These are phyloP conservation scores for Candida succiphila DNA, from an alignment of 805 yeast genomes.

Conservation along the genomic window DNA sequence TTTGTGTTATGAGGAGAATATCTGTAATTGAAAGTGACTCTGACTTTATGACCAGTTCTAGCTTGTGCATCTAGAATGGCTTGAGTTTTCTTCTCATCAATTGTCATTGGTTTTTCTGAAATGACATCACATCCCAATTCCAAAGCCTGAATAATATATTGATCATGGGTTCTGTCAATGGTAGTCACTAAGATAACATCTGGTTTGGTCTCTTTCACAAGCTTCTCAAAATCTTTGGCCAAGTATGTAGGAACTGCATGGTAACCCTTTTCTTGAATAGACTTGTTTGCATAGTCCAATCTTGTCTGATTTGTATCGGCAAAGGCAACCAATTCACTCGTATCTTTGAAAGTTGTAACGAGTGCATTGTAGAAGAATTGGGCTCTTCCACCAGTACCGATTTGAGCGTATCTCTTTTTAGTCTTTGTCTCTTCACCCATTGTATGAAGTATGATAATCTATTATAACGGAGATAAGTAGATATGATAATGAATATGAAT, in stretches of 20 bases:
- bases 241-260: background rate
- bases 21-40: conserved; percentile 3
- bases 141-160: conserved; percentile 2
- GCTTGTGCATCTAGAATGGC: conserved; percentile 1
- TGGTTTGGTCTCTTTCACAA: conserved; percentile 1
- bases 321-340: conserved; percentile 1
- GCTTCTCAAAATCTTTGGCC: conserved; percentile 1
- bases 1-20: conserved; percentile 3
- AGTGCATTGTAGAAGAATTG: conserved; percentile 2
- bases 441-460: no score
- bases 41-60: conserved; percentile 2
- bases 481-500: no score
- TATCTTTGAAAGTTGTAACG: conserved; percentile 2
- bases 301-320: conserved; percentile 2
- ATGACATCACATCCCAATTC: conserved; percentile 3
- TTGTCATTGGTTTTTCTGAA: conserved; percentile 3
- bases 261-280: background rate
- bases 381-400: conserved; percentile 3
- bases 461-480: no score
- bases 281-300: conserved; percentile 1
- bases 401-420: conserved; percentile 2
- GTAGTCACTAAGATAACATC: conserved; percentile 2
- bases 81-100: conserved; percentile 1
- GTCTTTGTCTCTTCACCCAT: no score
- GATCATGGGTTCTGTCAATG: conserved; percentile 2